phyloP scores from a whole-genome alignment of 106 monocot genomes.

The Narthecium ossifragum region DNA sequence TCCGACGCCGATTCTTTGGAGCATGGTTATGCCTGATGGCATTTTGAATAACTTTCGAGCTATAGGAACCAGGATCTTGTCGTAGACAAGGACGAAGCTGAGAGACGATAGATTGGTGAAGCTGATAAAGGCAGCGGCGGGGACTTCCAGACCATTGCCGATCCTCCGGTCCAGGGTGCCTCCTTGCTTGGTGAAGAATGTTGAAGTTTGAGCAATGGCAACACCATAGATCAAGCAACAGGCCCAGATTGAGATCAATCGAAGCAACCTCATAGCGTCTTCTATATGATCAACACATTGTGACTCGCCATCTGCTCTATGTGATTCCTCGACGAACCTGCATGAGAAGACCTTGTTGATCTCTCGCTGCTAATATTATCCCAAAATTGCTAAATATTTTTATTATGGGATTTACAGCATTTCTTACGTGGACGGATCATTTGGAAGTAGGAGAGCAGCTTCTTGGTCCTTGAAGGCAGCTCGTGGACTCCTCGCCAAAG shows the following conservation, averaged over 20 bases:
- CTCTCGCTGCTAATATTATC: too few relatives aligned
- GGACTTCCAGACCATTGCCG: slow-evolving; percentile 13
- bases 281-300: slow-evolving; percentile 10
- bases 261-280: slow-evolving; percentile 27
- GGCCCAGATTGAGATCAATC: slow-evolving; percentile 39
- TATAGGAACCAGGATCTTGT: slow-evolving; percentile 40
- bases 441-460: too few relatives aligned
- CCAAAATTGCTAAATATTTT: too few relatives aligned
- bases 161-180: slow-evolving; percentile 45
- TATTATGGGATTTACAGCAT: too few relatives aligned
- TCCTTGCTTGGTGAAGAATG: slow-evolving; percentile 52
- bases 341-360: too few relatives aligned
- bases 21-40: too few relatives aligned
- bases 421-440: too few relatives aligned
- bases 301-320: too few relatives aligned
- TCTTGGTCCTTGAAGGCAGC: too few relatives aligned
- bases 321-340: too few relatives aligned
- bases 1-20: too few relatives aligned
- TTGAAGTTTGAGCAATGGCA: slow-evolving; percentile 29
- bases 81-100: slow-evolving; percentile 33
- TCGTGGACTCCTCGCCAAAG: background rate
- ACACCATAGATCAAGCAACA: slow-evolving; percentile 46
- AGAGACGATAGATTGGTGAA: slow-evolving; percentile 25
- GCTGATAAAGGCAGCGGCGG: slow-evolving; percentile 39
- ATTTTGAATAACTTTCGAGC: slow-evolving; percentile 19